A percentile compares a stretch with the other conserved stretches of the same genome.
Evolutionary conservation across 1,139 yeast genomes (phyloP).

Genomic region (Protomyces lactucae-debilis): DNA sequence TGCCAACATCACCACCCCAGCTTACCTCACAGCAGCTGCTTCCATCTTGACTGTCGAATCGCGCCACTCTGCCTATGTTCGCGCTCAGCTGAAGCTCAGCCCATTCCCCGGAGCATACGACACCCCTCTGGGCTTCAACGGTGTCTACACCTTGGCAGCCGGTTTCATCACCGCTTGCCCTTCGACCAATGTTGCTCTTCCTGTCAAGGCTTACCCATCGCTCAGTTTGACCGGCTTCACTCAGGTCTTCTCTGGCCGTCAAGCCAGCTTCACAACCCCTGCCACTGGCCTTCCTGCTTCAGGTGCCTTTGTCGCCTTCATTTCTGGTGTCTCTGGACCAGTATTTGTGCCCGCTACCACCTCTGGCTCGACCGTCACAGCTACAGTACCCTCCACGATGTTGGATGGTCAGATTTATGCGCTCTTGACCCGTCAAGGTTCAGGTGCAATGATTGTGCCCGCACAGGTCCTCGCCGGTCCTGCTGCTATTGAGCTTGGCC

Average conservation of each 20-base stretch:
- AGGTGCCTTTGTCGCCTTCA: slow-evolving; percentile 26
- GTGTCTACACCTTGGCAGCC: slow-evolving; percentile 28
- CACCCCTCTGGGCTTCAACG: slow-evolving; percentile 24
- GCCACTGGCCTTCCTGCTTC: slow-evolving; percentile 5
- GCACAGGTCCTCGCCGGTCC: slow-evolving; percentile 30
- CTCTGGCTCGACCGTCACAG: slow-evolving; percentile 21
- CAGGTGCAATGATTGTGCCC: slow-evolving; percentile 25
- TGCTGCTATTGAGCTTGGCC: slow-evolving; percentile 29
- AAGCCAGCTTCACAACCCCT: slow-evolving; percentile 25
- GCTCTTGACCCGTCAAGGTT: slow-evolving; percentile 23
- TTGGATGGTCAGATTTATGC: slow-evolving; percentile 31
- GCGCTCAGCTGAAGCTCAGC: slow-evolving; percentile 24
- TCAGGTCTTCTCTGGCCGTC: slow-evolving; percentile 36
- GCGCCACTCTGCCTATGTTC: slow-evolving; percentile 30
- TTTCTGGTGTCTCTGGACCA: slow-evolving; percentile 27
- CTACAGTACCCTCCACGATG: slow-evolving; percentile 25
- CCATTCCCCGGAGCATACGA: slow-evolving; percentile 28
- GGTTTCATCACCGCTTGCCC: slow-evolving; percentile 31
- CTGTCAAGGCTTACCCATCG: slow-evolving; percentile 32
- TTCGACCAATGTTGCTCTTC: slow-evolving; percentile 29
- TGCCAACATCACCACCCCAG: slow-evolving; percentile 22
- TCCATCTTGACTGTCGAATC: slow-evolving; percentile 32
- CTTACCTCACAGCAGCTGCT: slow-evolving; percentile 30
- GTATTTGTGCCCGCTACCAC: slow-evolving; percentile 12
- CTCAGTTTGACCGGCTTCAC: slow-evolving; percentile 30